Evolutionary conservation across 2,329 filamentous ascomycete species (phyloP), one percentile per base, ranked within the genome.

Genomic region (Gnomoniopsis smithogilvyi): DNA sequence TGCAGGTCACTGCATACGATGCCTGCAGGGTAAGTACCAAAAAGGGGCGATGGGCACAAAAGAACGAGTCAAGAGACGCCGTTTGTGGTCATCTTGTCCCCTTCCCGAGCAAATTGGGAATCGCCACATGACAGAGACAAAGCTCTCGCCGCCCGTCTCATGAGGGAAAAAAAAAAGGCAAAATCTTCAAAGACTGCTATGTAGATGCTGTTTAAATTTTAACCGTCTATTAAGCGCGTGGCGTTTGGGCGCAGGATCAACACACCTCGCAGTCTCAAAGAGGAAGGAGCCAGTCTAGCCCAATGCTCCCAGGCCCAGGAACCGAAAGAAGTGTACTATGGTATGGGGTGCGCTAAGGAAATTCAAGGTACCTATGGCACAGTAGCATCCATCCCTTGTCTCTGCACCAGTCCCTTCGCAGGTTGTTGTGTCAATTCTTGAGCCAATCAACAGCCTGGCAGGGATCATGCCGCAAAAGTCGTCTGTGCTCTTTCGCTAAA

Each of bases 361-460:
- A 34, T 36, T 6, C n/a, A n/a, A 19, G 49, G 49, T 12, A 26
- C 4, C 7, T 50, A 26, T 17, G n/a, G n/a, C n/a, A n/a, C 22
- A n/a, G 33, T 26, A 22, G 36, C 22, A 15, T n/a, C 11, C 21
- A 53, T 48, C 47, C 54, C 54, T 56, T 56, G 54, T 56, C 33
- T 47, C 54, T 56, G 54, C 54, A 24, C 46, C 51, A 56, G 54
- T 15, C 15, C 36, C 12, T 17, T 51, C 26, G 8, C 26, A 30
- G 26, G 26, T 30, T 26, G 19, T 19, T 43, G 33, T 49, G 24
- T 12, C 22, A 48, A 11, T 2, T n/a, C 41, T 24, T 6, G 3
- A 34, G 7, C 54, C 54, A 56, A 56, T 56, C 34, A 45, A 49
- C 33, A 26, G 45, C 6, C 30, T 30, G 6, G n/a, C 46, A 56